Evolutionary conservation across 352 stramenopile species (phyloP).

Genomic region (Globisporangium echinulatum): DNA sequence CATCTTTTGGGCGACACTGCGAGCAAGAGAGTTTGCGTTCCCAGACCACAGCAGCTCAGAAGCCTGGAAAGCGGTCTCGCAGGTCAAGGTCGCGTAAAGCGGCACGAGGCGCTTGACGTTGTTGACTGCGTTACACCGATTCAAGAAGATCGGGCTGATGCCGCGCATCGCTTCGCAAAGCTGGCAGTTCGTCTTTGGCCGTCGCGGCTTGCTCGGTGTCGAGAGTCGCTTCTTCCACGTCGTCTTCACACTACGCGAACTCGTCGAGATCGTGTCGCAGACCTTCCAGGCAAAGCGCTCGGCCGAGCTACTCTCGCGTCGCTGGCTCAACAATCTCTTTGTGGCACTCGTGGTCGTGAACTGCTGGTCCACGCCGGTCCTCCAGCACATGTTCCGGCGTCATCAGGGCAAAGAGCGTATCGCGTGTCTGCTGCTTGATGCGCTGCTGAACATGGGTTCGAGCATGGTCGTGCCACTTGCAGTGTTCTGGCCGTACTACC

Average conservation of each 20-base stretch:
- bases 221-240: conserved; percentile 2
- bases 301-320: conserved; percentile 3
- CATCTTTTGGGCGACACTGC: conserved; percentile 1
- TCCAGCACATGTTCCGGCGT: conserved; percentile 9
- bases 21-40: not conserved
- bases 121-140: not conserved
- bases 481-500: conserved; percentile 20
- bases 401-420: conserved; percentile 10
- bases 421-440: conserved; percentile 12
- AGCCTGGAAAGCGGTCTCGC: not conserved
- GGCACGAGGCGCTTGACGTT: not conserved
- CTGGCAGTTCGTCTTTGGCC: not conserved
- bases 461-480: conserved; percentile 15
- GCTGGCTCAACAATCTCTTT: conserved; percentile 4
- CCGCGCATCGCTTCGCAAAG: not conserved
- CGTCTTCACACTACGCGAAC: conserved; percentile 11
- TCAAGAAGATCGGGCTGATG: not conserved
- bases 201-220: conserved; percentile 7
- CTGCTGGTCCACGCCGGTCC: conserved; percentile 9
- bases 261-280: conserved; percentile 13
- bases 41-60: not conserved
- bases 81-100: not conserved
- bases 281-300: conserved; percentile 12
- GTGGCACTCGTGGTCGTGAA: conserved; percentile 4
- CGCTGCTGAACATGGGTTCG: conserved; percentile 13